Percentiles rank a stretch among this genome's conserved stretches.
These are phyloP conservation scores for Leishmania gerbilli DNA, from an alignment of 208 protist species.

Conservation along the genomic window DNA sequence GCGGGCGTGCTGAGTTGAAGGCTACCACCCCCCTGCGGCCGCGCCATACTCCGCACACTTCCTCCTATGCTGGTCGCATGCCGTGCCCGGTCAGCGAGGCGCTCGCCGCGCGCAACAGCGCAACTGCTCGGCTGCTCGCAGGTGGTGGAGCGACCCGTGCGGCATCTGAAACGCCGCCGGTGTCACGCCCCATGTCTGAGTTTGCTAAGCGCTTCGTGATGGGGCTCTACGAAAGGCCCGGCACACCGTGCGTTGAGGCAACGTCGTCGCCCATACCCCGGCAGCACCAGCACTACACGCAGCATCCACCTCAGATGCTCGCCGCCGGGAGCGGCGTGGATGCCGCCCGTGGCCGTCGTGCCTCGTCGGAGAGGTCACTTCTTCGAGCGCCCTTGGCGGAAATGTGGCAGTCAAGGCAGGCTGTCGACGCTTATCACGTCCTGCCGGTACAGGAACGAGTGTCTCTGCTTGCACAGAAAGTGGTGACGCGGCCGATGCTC, in stretches of 20 bases:
- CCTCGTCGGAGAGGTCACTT: neutral
- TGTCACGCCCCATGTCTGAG: constrained; percentile 17
- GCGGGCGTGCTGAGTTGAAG: neutral
- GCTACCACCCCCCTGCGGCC: neutral
- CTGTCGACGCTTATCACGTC: neutral
- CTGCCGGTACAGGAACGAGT: neutral
- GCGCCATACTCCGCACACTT: neutral
- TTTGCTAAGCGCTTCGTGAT: constrained; percentile 55
- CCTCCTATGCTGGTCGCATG: constrained; percentile 26
- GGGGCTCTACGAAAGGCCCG: constrained; percentile 44
- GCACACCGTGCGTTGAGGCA: neutral
- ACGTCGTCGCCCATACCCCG: neutral
- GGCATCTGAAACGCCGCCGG: constrained; percentile 1
- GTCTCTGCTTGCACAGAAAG: neutral
- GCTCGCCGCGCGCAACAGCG: constrained; percentile 24
- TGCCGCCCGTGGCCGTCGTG: constrained; percentile 8
- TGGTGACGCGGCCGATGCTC: neutral
- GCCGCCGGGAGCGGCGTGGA: constrained; percentile 17
- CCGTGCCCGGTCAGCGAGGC: constrained; percentile 22
- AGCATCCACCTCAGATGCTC: neutral
- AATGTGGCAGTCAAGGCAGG: constrained; percentile 6
- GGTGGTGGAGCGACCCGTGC: neutral
- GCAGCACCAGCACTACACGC: neutral
- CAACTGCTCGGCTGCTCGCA: constrained; percentile 17
- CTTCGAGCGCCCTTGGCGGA: neutral